A percentile compares a stretch with the other conserved stretches of the same genome.
Conservation (phyloP, 495 filamentous ascomycete species). For the Penicillium roqueforti region DNA sequence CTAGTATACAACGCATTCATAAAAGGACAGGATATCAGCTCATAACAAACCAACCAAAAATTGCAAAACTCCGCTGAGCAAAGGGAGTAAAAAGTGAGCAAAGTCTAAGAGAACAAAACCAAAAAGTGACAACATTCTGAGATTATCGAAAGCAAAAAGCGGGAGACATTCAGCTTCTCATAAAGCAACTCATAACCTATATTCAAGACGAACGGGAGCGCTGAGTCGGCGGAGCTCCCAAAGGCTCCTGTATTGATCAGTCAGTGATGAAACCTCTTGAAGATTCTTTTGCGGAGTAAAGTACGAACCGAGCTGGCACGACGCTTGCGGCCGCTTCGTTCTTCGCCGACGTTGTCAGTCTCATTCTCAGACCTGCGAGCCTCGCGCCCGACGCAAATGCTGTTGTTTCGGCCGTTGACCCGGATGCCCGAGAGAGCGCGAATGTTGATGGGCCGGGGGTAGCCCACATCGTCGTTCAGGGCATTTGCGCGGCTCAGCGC, state of each 20-base stretch:
- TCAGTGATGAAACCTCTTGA: neutral
- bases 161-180: neutral
- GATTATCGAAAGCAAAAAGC: neutral
- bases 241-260: neutral
- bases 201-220: neutral
- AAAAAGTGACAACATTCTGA: neutral
- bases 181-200: neutral
- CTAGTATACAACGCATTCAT: neutral
- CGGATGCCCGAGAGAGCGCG: neutral
- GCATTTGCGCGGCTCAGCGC: constrained; percentile 8
- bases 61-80: neutral
- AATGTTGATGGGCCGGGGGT: neutral
- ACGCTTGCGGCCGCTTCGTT: neutral
- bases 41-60: neutral
- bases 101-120: neutral
- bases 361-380: neutral
- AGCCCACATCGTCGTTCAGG: constrained; percentile 8
- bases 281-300: neutral
- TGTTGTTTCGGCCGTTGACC: neutral
- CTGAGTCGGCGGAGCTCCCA: neutral
- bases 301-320: constrained; percentile 6
- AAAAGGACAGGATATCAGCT: neutral
- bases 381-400: neutral
- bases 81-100: neutral
- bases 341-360: neutral